Evolutionary conservation across 1,139 yeast genomes (phyloP), one percentile per base, ranked within the genome.

Genomic region (Suhomyces guaymorum): DNA sequence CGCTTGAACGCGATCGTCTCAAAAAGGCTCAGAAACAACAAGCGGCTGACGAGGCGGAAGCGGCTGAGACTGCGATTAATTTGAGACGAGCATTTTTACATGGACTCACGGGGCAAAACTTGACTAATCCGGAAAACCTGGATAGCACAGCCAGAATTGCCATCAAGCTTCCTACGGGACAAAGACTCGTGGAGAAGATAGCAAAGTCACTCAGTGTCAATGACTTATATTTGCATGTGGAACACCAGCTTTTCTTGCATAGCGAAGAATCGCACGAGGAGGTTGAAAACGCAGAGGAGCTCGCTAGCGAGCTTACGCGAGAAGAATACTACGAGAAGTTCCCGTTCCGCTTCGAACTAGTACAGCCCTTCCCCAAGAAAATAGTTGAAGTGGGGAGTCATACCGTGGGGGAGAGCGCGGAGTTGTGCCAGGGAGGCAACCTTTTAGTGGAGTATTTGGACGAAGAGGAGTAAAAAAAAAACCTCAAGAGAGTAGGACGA

Each of bases 221-320:
- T 28, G 84, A 84, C 24, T 56, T 90, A 4, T 88, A 87, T 55
- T 68, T 80, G 28, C 78, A 70, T 48, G 77, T 86, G 27, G 88
- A 83, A 41, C 62, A 70, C 12, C 62, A 63, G 34, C 43, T 70
- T 24, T 54, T 55, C 16, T 24, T 28, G 17, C 4, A 15, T 8
- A 15, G 31, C 12, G 43, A 38, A 28, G 38, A 35, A 22, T 21
- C 26, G 11, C 34, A 39, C 17, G 53, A 43, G 21, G 42, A 42
- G 24, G 49, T 43, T 8, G 47, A 37, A 11, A 32, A 44, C 12
- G 38, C 37, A 3, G 24, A 37, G n/a, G 36, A 18, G 9, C 24
- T 37, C 25, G 28, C 39, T 10, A 25, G n/a, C n/a, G n/a, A n/a
- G n/a, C n/a, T n/a, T n/a, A n/a, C n/a, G n/a, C n/a, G 29, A 7